Percentiles rank a stretch among this genome's conserved stretches.
Conservation (phyloP, 768 basidiomycete genomes). For the Boletus vermiculosoides region DNA sequence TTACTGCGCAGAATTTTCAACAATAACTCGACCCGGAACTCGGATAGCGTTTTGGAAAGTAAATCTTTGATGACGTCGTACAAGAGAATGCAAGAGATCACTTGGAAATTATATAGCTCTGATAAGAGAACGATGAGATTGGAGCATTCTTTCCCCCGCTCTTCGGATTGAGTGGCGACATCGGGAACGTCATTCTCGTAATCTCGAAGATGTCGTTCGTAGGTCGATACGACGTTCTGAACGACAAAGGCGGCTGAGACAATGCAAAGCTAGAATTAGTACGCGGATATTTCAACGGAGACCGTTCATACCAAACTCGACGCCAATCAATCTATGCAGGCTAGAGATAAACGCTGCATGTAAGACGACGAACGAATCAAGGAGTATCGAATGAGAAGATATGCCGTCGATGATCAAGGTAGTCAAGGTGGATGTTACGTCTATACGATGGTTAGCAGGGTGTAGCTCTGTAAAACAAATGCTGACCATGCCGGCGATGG, state of each 20-base stretch:
- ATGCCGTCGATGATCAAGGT: conserved; percentile 76
- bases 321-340: conserved; percentile 75
- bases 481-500: conserved; percentile 72
- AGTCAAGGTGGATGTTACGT: conserved; percentile 79
- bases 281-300: background rate
- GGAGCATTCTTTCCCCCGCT: conserved; percentile 78
- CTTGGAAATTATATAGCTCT: conserved; percentile 95
- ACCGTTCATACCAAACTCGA: conserved; percentile 77
- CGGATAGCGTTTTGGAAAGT: conserved; percentile 60
- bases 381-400: conserved; percentile 71
- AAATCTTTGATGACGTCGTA: conserved; percentile 87
- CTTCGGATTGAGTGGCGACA: conserved; percentile 30
- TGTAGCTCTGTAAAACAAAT: background rate
- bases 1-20: conserved; percentile 81
- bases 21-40: conserved; percentile 83
- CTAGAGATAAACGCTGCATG: conserved; percentile 83
- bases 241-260: conserved; percentile 75
- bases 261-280: background rate
- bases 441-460: conserved; percentile 39
- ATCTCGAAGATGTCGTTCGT: conserved; percentile 56
- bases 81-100: conserved; percentile 82
- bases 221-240: conserved; percentile 65
- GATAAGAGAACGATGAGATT: conserved; percentile 87
- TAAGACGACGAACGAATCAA: conserved; percentile 88
- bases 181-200: conserved; percentile 18